These are phyloP conservation scores for Fusarium sp. DNA, from an alignment of 2,329 filamentous ascomycete species.

Conservation along the genomic window DNA sequence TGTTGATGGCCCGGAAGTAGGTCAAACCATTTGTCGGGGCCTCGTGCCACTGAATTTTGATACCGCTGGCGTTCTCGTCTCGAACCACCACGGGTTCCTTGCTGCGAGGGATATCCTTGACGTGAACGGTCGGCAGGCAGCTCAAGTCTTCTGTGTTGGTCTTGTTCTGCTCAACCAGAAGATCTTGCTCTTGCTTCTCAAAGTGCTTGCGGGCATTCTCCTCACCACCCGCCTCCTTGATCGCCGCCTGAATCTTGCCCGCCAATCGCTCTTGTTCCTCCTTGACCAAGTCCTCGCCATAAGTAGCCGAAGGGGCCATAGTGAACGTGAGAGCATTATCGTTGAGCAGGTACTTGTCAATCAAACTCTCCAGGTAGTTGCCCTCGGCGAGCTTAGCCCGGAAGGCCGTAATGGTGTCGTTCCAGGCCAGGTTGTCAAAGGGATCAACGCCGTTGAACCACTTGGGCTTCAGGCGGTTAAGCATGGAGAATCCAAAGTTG, in stretches of 20 bases:
- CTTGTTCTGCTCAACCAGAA: slow-evolving; percentile 83
- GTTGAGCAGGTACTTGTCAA: slow-evolving; percentile 90
- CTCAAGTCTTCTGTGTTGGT: slow-evolving; percentile 84
- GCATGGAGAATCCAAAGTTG: slow-evolving; percentile 88
- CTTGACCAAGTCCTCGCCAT: slow-evolving; percentile 73
- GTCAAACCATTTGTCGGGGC: slow-evolving; percentile 94
- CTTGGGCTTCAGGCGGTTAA: slow-evolving; percentile 85
- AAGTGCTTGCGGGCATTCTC: slow-evolving; percentile 75
- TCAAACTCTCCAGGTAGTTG: slow-evolving; percentile 80
- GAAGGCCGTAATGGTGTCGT: slow-evolving; percentile 84
- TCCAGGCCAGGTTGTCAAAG: slow-evolving; percentile 90
- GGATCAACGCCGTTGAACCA: slow-evolving; percentile 98
- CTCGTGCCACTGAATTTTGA: slow-evolving; percentile 86
- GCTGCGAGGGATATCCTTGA: slow-evolving; percentile 84
- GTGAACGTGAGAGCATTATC: slow-evolving; percentile 90
- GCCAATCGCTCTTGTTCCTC: slow-evolving; percentile 81
- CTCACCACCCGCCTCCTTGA: slow-evolving; percentile 72
- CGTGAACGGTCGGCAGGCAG: slow-evolving; percentile 85
- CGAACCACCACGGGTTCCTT: slow-evolving; percentile 68
- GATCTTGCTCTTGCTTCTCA: slow-evolving; percentile 77
- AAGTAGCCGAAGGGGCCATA: slow-evolving; percentile 85
- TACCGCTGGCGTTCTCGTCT: slow-evolving; percentile 70
- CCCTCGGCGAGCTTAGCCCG: slow-evolving; percentile 76
- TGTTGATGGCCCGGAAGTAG: slow-evolving; percentile 91
- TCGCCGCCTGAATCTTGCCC: slow-evolving; percentile 74